A percentile compares a stretch with the other conserved stretches of the same genome.
Evolutionary conservation across 2,329 filamentous ascomycete genomes (phyloP).

Genomic region (Elsinoe perseae): DNA sequence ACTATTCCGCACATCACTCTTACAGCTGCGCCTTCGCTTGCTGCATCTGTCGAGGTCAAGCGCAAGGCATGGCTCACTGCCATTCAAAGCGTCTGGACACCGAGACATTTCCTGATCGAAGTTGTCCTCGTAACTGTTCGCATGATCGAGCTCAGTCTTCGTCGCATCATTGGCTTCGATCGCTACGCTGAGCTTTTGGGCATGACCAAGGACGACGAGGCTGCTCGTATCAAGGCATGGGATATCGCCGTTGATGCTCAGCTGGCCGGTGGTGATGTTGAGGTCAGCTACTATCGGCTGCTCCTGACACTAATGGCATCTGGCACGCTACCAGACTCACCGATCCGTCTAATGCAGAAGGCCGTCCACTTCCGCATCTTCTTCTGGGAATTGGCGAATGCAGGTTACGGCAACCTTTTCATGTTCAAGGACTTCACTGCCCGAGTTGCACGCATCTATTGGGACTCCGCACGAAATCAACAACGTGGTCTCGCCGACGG

Average conservation of each 20-base stretch:
- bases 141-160: slow-evolving; percentile 70
- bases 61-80: slow-evolving; percentile 88
- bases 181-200: slow-evolving; percentile 74
- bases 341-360: slow-evolving; percentile 79
- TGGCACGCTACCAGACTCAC: slow-evolving; percentile 75
- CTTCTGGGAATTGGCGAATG: slow-evolving; percentile 67
- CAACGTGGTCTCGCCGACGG: slow-evolving; percentile 34
- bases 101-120: slow-evolving; percentile 78
- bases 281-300: slow-evolving; percentile 80
- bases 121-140: slow-evolving; percentile 73
- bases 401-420: slow-evolving; percentile 55
- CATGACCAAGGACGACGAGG: slow-evolving; percentile 75
- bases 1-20: slow-evolving; percentile 32
- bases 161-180: slow-evolving; percentile 67
- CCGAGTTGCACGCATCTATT: slow-evolving; percentile 65
- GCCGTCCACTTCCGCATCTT: slow-evolving; percentile 85
- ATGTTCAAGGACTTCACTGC: slow-evolving; percentile 63
- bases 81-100: slow-evolving; percentile 86
- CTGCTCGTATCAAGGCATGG: slow-evolving; percentile 83
- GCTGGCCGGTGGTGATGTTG: slow-evolving; percentile 78
- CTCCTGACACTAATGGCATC: slow-evolving; percentile 82
- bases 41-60: slow-evolving; percentile 76
- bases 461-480: slow-evolving; percentile 70
- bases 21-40: slow-evolving; percentile 57
- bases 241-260: slow-evolving; percentile 88